These are phyloP conservation scores for Thelephora ganbajun DNA, from an alignment of 768 basidiomycete species.

Conservation along the genomic window DNA sequence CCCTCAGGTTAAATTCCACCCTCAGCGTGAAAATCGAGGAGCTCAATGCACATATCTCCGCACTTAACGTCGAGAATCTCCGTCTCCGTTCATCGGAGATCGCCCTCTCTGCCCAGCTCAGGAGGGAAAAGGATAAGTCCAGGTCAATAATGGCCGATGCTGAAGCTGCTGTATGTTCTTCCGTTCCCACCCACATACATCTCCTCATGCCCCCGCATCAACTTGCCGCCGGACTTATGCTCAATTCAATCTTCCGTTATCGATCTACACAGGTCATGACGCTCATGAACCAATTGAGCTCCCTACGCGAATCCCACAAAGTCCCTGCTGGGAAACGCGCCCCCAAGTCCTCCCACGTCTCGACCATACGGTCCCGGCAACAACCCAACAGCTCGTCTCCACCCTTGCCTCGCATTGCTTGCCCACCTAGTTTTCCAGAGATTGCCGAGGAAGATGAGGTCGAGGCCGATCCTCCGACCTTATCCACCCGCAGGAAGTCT, in stretches of 20 bases:
- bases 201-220: neutral
- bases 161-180: constrained; percentile 51
- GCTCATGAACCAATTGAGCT: constrained; percentile 49
- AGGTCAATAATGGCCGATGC: constrained; percentile 57
- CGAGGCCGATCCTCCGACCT: constrained; percentile 13
- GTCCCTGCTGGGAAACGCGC: constrained; percentile 18
- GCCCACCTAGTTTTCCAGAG: constrained; percentile 50
- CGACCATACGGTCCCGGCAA: constrained; percentile 31
- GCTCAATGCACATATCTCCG: constrained; percentile 69
- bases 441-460: constrained; percentile 56
- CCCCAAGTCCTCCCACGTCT: constrained; percentile 23
- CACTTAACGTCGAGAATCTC: constrained; percentile 73
- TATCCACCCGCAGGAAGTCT: constrained; percentile 33
- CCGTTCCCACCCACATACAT: neutral
- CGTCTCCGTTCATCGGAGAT: constrained; percentile 72
- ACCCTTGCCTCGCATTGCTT: constrained; percentile 42
- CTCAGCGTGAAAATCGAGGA: constrained; percentile 77
- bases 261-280: constrained; percentile 11
- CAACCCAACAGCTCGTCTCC: constrained; percentile 29
- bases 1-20: constrained; percentile 64
- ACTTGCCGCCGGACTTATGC: neutral
- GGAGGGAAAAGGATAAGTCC: constrained; percentile 69
- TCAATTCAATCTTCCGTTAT: neutral
- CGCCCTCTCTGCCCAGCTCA: constrained; percentile 59
- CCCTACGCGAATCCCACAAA: constrained; percentile 50